Conservation (phyloP, 352 stramenopile species). For the Phytophthora sp. region DNA sequence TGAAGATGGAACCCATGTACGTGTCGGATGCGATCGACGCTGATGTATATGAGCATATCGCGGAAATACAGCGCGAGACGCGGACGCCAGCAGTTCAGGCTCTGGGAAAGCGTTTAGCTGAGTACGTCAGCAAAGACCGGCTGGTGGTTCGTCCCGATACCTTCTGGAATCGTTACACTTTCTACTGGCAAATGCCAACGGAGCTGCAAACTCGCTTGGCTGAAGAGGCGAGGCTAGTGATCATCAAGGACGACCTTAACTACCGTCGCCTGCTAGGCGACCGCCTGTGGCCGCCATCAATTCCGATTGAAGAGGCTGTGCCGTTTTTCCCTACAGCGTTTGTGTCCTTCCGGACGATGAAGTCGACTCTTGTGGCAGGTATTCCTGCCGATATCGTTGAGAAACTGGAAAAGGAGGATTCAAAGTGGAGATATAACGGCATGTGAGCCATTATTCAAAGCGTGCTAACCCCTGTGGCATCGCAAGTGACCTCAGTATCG, state of each 20-base stretch:
- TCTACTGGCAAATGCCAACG: conserved; percentile 72
- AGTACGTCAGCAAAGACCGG: conserved; percentile 35
- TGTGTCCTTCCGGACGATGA: conserved; percentile 77
- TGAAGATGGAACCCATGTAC: conserved; percentile 83
- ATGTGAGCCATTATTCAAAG: conserved; percentile 69
- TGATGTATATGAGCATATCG: conserved; percentile 76
- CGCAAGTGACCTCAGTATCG: too few species aligned
- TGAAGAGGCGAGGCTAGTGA: conserved; percentile 80
- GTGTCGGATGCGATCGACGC: conserved; percentile 71
- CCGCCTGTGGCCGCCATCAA: conserved; percentile 88
- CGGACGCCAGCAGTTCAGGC: conserved; percentile 49
- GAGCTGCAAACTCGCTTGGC: conserved; percentile 39
- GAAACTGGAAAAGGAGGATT: conserved; percentile 56
- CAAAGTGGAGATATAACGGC: conserved; percentile 71
- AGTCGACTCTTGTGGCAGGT: conserved; percentile 72
- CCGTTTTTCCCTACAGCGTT: conserved; percentile 75
- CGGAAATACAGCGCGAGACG: conserved; percentile 45
- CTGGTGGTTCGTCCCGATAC: conserved; percentile 37
- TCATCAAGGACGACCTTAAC: conserved; percentile 98
- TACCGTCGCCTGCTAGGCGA: conserved; percentile 96
- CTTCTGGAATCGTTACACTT: conserved; percentile 79
- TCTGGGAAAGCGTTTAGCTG: conserved; percentile 51
- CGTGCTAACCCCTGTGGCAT: too few species aligned
- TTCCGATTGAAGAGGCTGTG: conserved; percentile 84
- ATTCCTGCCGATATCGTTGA: conserved; percentile 50